phyloP scores from a whole-genome alignment of 2,329 filamentous ascomycete species.

The Lecanicillium sp. region DNA sequence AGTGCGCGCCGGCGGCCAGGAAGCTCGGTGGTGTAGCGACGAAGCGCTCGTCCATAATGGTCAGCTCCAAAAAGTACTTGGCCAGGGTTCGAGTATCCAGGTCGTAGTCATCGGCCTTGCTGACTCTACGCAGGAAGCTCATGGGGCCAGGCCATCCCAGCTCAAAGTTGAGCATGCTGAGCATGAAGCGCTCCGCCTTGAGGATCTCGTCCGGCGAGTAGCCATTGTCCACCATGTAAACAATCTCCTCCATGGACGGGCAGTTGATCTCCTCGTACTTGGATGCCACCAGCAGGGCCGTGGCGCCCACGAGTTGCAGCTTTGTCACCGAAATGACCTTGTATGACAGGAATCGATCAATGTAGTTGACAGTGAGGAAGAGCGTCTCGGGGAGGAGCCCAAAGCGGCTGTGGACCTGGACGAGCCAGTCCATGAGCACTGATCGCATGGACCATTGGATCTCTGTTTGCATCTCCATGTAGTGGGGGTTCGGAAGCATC shows the following conservation, averaged over 20 bases:
- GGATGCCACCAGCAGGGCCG: constrained; percentile 88
- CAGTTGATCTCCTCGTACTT: constrained; percentile 99
- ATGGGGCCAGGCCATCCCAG: constrained; percentile 98
- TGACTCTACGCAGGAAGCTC: constrained; percentile 94
- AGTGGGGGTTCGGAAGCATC: constrained; percentile 82
- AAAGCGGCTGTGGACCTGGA: constrained; percentile 93
- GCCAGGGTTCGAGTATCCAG: constrained; percentile 89
- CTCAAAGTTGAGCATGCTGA: constrained; percentile 92
- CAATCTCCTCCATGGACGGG: constrained; percentile 88
- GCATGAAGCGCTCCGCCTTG: constrained; percentile 97
- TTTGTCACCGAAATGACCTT: constrained; percentile 95
- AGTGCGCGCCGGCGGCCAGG: constrained; percentile 85
- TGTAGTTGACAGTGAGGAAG: constrained; percentile 92
- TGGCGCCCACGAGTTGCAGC: constrained; percentile 91
- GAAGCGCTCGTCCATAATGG: constrained; percentile 96
- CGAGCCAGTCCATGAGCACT: constrained; percentile 95
- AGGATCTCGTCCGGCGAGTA: constrained; percentile 88
- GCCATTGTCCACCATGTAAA: constrained; percentile 94
- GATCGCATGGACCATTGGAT: constrained; percentile 99
- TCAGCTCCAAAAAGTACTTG: constrained; percentile 96
- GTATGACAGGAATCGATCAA: constrained; percentile 89
- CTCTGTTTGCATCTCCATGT: constrained; percentile 96
- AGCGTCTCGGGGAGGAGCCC: constrained; percentile 86
- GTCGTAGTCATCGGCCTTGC: constrained; percentile 97
- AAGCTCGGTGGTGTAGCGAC: constrained; percentile 88